Evolutionary conservation across 164 flowering plant species (phyloP).

Genomic region (Umbellularia californica): DNA sequence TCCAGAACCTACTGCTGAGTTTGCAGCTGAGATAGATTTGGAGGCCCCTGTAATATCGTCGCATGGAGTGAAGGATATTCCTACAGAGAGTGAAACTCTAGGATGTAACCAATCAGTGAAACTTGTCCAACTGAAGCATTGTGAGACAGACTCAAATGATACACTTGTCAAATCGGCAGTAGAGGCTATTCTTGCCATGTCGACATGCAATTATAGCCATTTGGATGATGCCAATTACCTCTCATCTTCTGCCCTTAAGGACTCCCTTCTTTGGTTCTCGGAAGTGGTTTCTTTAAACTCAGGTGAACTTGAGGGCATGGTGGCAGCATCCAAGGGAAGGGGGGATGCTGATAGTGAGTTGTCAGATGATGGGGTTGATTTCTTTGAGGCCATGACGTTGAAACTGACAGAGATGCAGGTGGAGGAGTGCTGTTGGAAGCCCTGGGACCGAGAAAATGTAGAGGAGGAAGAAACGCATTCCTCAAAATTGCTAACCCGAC

Average conservation of each 20-base stretch:
- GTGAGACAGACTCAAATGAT: conserved; percentile 9
- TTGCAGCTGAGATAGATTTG: conserved; percentile 46
- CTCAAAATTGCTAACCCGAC: conserved; percentile 24
- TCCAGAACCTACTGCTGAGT: conserved; percentile 26
- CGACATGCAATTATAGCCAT: conserved; percentile 17
- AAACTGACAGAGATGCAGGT: conserved; percentile 47
- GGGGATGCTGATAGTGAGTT: conserved; percentile 6
- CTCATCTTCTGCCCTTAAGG: conserved; percentile 15
- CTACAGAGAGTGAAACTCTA: conserved; percentile 16
- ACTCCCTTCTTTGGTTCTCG: conserved; percentile 59
- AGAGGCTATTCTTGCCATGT: conserved; percentile 52
- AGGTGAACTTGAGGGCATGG: conserved; percentile 15
- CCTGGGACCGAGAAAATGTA: conserved; percentile 37
- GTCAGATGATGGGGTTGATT: conserved; percentile 41
- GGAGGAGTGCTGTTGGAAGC: conserved; percentile 62
- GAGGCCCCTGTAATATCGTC: conserved; percentile 39
- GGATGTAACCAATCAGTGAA: conserved; percentile 5
- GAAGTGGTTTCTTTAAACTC: conserved; percentile 37
- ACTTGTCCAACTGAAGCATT: conserved; percentile 7
- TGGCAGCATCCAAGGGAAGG: conserved; percentile 5
- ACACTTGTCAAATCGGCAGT: conserved; percentile 39
- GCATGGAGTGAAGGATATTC: conserved; percentile 24
- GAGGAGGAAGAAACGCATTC: conserved; percentile 39
- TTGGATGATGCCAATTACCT: conserved; percentile 6
- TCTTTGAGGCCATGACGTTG: conserved; percentile 82